Percentiles rank a stretch among this genome's conserved stretches.
phyloP scores from a whole-genome alignment of 169 alveolate genomes.

The Plasmodium cynomolgi region DNA sequence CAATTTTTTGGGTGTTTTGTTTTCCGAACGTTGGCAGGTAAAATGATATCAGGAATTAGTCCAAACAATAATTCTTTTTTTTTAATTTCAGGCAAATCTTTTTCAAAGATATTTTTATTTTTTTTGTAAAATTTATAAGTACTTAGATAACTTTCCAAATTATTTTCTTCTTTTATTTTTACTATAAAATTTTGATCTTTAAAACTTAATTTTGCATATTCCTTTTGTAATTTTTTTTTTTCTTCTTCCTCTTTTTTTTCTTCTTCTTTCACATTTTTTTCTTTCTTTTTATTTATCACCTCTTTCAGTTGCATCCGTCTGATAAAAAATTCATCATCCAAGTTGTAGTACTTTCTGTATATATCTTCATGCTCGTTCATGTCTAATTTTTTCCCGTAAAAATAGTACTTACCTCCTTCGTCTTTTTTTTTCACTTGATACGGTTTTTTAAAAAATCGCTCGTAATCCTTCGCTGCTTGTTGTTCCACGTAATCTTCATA shows the following conservation, averaged over 20 bases:
- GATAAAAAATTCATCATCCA: slow-evolving; percentile 64
- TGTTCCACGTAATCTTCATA: slow-evolving; percentile 69
- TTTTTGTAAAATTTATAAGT: slow-evolving; percentile 57
- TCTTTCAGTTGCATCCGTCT: slow-evolving; percentile 19
- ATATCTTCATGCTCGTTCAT: slow-evolving; percentile 57
- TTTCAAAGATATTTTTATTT: slow-evolving; percentile 51
- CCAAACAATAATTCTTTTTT: slow-evolving; percentile 64
- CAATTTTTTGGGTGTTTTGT: slow-evolving; percentile 66
- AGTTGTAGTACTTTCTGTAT: slow-evolving; percentile 36
- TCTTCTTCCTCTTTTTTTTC: slow-evolving; percentile 22
- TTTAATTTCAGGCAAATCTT: slow-evolving; percentile 50
- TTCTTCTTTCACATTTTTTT: slow-evolving; percentile 11
- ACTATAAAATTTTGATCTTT: slow-evolving; percentile 41
- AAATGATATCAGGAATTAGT: slow-evolving; percentile 66
- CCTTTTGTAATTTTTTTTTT: slow-evolving; percentile 38
- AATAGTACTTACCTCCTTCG: slow-evolving; percentile 75
- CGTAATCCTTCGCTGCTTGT: slow-evolving; percentile 64
- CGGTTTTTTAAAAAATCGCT: slow-evolving; percentile 69
- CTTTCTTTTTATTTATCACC: neutral
- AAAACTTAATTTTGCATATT: slow-evolving; percentile 24
- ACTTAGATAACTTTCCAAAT: neutral
- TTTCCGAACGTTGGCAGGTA: slow-evolving; percentile 58
- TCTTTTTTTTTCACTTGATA: slow-evolving; percentile 59
- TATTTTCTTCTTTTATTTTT: slow-evolving; percentile 52
- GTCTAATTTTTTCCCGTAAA: slow-evolving; percentile 56